These are phyloP conservation scores for Macrolepiota albuminosa DNA, from an alignment of 768 basidiomycete genomes.

Conservation along the genomic window DNA sequence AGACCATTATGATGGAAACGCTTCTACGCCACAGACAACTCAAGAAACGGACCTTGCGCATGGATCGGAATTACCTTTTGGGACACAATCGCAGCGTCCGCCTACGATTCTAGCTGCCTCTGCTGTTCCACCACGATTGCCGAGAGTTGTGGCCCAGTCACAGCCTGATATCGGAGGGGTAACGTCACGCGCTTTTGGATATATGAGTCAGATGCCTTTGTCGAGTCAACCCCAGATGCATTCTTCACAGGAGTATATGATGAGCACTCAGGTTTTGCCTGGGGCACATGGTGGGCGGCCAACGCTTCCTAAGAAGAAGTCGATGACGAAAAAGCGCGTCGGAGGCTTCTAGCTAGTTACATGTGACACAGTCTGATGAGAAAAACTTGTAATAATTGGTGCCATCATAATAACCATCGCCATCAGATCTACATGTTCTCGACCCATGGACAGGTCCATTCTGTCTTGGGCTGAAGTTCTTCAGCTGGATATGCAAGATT, in stretches of 20 bases:
- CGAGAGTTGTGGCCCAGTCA: conserved; percentile 10
- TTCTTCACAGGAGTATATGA: conserved; percentile 39
- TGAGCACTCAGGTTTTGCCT: conserved; percentile 68
- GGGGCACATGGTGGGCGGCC: conserved; percentile 69
- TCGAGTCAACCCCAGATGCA: conserved; percentile 8
- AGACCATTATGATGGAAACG: conserved; percentile 48
- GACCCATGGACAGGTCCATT: not conserved
- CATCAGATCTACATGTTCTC: not conserved
- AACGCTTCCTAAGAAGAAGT: conserved; percentile 45
- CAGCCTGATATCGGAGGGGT: conserved; percentile 9
- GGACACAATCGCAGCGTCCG: conserved; percentile 22
- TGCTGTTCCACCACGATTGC: conserved; percentile 16
- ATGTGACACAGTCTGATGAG: not conserved
- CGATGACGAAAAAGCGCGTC: conserved; percentile 54
- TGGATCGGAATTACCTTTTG: not conserved
- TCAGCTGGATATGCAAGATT: not conserved
- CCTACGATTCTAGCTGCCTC: conserved; percentile 35
- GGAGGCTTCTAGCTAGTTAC: conserved; percentile 59
- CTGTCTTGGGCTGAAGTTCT: not conserved
- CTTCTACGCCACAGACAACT: conserved; percentile 5
- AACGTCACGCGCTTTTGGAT: conserved; percentile 3
- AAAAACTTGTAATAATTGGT: not conserved
- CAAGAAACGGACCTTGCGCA: not conserved
- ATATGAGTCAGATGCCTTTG: conserved; percentile 9
- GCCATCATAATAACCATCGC: not conserved